Conservation (phyloP, 257 asterid genomes). For the Solanum etuberosum region DNA sequence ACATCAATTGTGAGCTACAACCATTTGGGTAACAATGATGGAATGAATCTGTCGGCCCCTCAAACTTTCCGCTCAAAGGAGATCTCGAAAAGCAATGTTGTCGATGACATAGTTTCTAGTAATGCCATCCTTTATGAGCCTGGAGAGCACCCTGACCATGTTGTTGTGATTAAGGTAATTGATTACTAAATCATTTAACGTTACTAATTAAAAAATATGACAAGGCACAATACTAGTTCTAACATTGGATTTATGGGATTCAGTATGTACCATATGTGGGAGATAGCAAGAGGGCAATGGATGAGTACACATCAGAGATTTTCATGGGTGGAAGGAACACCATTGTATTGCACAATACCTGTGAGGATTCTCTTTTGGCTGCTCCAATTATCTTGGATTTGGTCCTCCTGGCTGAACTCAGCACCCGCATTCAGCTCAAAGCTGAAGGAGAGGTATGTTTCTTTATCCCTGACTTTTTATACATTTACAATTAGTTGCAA, state of each 20-base stretch:
- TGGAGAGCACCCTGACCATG: conserved; percentile 98
- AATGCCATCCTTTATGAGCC: conserved; percentile 87
- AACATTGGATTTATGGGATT: neutral
- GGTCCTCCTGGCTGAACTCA: conserved; percentile 95
- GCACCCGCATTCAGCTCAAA: conserved; percentile 85
- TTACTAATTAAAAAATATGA: neutral
- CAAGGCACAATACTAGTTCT: neutral
- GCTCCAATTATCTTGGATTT: conserved; percentile 94
- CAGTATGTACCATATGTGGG: conserved; percentile 97
- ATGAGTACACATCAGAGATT: conserved; percentile 96
- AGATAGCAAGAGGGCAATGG: conserved; percentile 99
- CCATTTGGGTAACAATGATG: conserved; percentile 96
- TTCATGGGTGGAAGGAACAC: conserved; percentile 97
- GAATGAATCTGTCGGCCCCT: conserved; percentile 94
- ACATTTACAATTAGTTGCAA: neutral
- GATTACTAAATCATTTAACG: neutral
- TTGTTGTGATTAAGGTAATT: conserved; percentile 85
- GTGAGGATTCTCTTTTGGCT: conserved; percentile 95
- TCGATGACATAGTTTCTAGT: conserved; percentile 98
- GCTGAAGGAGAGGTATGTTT: conserved; percentile 58
- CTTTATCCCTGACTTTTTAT: neutral
- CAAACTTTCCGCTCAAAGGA: conserved; percentile 97
- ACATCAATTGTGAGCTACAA: conserved; percentile 97
- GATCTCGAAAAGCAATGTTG: conserved; percentile 96
- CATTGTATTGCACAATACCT: conserved; percentile 85